A percentile compares a stretch with the other conserved stretches of the same genome.
Conservation (phyloP, 192 early-diverging fungal genomes). For the Cladochytrium replicatum region DNA sequence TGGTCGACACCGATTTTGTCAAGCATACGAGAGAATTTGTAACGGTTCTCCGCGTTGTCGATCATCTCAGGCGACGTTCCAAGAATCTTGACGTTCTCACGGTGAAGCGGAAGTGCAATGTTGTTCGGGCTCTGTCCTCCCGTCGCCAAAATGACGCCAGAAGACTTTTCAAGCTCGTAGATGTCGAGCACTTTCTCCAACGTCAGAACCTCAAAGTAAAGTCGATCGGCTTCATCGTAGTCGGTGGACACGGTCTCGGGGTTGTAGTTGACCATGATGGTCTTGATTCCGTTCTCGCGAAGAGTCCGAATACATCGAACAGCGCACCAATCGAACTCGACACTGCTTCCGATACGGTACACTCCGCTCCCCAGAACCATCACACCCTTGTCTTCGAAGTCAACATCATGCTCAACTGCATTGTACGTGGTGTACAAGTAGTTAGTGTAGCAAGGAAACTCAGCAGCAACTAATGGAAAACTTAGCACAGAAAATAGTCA, state of each 20-base stretch:
- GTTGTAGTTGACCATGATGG: constrained; percentile 99
- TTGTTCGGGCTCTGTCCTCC: constrained; percentile 98
- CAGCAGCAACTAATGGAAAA: constrained; percentile 70
- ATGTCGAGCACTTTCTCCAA: constrained; percentile 94
- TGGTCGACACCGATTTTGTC: constrained; percentile 97
- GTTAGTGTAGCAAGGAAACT: constrained; percentile 97
- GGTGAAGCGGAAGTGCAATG: constrained; percentile 83
- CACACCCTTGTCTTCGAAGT: constrained; percentile 85
- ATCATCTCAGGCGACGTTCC: constrained; percentile 96
- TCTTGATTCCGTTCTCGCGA: constrained; percentile 77
- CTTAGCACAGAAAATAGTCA: too few relatives aligned
- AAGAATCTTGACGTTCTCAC: constrained; percentile 89
- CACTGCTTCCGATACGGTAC: constrained; percentile 94
- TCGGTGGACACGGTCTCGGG: constrained; percentile 99
- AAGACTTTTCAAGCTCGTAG: constrained; percentile 80
- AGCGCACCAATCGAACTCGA: constrained; percentile 99
- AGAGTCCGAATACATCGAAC: constrained; percentile 92
- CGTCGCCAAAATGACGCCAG: constrained; percentile 87
- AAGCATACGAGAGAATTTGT: constrained; percentile 95
- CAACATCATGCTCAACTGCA: constrained; percentile 82
- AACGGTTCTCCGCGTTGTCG: constrained; percentile 93
- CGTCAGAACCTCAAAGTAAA: constrained; percentile 95
- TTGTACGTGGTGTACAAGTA: constrained; percentile 98
- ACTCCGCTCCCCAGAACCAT: constrained; percentile 98
- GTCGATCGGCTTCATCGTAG: constrained; percentile 94